A percentile compares a stretch with the other conserved stretches of the same genome.
Conservation (phyloP, 495 filamentous ascomycete genomes). For the Aspergillus indologenus region DNA sequence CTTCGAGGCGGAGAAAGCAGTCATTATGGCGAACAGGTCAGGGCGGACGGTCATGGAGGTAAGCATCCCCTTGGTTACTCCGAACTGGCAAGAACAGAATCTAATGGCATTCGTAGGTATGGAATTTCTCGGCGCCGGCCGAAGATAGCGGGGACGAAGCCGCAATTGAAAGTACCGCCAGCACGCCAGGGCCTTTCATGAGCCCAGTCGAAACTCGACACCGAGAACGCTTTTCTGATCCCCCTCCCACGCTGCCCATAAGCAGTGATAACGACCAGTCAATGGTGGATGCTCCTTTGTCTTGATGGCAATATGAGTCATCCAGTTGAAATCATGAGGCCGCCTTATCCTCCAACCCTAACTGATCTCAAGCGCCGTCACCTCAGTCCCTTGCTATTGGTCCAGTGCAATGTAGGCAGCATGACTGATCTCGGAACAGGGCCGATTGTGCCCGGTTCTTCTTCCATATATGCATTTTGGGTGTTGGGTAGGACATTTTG, state of each 20-base stretch:
- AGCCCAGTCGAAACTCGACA: slow-evolving; percentile 21
- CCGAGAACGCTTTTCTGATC: slow-evolving; percentile 33
- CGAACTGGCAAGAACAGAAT: slow-evolving; percentile 12
- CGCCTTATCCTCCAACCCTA: slow-evolving; percentile 20
- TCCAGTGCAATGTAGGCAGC: slow-evolving; percentile 3
- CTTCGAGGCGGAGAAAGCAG: slow-evolving; percentile 96
- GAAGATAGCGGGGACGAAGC: slow-evolving; percentile 51
- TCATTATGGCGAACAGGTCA: slow-evolving; percentile 84
- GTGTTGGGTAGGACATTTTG: slow-evolving; percentile 15
- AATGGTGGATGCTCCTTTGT: slow-evolving; percentile 40
- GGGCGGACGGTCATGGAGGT: slow-evolving; percentile 96
- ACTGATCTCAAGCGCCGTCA: slow-evolving; percentile 14
- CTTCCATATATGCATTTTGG: slow-evolving; percentile 23
- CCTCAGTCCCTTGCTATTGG: slow-evolving; percentile 8
- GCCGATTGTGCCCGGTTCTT: slow-evolving; percentile 13
- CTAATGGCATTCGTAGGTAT: slow-evolving; percentile 56
- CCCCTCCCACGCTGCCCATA: slow-evolving; percentile 29
- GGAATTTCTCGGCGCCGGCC: slow-evolving; percentile 79
- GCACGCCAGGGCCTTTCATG: slow-evolving; percentile 33
- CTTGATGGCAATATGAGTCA: slow-evolving; percentile 18
- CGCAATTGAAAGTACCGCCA: slow-evolving; percentile 37
- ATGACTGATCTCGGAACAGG: slow-evolving; percentile 7
- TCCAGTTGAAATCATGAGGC: slow-evolving; percentile 21
- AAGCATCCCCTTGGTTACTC: slow-evolving; percentile 13
- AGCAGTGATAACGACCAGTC: slow-evolving; percentile 34